Evolutionary conservation across 306 rosid species (phyloP).

Genomic region (Erythrophleum fordii): DNA sequence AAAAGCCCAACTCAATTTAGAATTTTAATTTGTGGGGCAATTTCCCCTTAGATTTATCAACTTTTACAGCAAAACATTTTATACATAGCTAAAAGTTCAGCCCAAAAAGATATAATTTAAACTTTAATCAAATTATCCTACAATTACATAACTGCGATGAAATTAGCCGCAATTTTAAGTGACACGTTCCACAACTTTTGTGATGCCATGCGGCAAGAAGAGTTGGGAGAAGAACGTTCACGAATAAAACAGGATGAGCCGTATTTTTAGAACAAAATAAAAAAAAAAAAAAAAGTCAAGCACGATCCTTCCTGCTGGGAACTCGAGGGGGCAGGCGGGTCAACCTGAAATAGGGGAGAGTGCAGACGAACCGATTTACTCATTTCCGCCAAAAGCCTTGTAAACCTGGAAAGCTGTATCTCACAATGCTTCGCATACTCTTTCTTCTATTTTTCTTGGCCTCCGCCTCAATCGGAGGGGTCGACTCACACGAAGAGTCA

Average conservation of each 20-base stretch:
- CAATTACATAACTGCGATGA: too few species aligned
- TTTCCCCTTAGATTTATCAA: neutral
- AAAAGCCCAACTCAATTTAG: too few species aligned
- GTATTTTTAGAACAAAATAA: neutral
- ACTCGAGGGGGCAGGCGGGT: neutral
- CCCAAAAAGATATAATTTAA: too few species aligned
- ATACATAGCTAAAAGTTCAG: too few species aligned
- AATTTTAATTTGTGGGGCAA: too few species aligned
- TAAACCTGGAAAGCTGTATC: neutral
- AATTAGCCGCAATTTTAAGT: too few species aligned
- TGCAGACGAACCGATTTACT: neutral
- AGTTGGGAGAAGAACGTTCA: neutral
- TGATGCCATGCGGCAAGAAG: too few species aligned
- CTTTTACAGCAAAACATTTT: too few species aligned
- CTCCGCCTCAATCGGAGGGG: slow-evolving; percentile 45
- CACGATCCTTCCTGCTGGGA: neutral
- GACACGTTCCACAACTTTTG: too few species aligned
- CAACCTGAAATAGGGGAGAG: slow-evolving; percentile 1
- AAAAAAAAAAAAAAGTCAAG: neutral
- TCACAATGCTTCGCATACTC: slow-evolving; percentile 54
- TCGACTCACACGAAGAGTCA: slow-evolving; percentile 76
- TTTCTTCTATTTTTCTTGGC: slow-evolving; percentile 38
- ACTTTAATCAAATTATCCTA: too few species aligned
- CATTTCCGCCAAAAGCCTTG: neutral
- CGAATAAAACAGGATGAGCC: neutral